A percentile compares a stretch with the other conserved stretches of the same genome.
Evolutionary conservation across 2,329 filamentous ascomycete genomes (phyloP).

Genomic region (Clonostachys rosea): DNA sequence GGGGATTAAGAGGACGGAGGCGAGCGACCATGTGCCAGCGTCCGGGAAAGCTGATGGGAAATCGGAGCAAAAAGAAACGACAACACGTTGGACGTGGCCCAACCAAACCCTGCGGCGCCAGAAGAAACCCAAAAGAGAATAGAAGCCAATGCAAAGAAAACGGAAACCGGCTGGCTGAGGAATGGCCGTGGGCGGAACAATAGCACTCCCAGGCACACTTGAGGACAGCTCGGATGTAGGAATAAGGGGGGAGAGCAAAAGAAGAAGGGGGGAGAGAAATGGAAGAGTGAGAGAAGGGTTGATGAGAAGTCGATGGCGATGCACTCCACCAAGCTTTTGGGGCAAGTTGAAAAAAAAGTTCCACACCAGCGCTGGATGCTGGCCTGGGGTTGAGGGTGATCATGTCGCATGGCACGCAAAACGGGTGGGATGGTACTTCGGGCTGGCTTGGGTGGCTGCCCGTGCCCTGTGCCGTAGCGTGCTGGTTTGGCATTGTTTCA

Average conservation of each 20-base stretch:
- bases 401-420: no score
- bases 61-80: no score
- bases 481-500: no score
- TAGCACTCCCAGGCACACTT: no score
- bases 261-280: background rate
- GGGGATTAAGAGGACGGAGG: constrained; percentile 14
- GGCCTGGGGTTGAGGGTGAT: no score
- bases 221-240: background rate
- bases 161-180: background rate
- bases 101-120: background rate
- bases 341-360: no score
- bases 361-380: no score
- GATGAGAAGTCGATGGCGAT: background rate
- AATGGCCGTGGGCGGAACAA: no score
- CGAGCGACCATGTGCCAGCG: constrained; percentile 1
- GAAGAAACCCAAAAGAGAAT: background rate
- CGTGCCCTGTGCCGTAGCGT: no score
- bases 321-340: background rate
- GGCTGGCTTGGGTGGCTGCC: no score
- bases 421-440: no score
- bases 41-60: no score
- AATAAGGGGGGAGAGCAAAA: background rate
- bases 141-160: background rate
- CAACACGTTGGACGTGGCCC: background rate
- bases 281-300: background rate